These are phyloP conservation scores for Ganoderma leucocontextum DNA, from an alignment of 1,284 basidiomycete genomes.

Conservation along the genomic window DNA sequence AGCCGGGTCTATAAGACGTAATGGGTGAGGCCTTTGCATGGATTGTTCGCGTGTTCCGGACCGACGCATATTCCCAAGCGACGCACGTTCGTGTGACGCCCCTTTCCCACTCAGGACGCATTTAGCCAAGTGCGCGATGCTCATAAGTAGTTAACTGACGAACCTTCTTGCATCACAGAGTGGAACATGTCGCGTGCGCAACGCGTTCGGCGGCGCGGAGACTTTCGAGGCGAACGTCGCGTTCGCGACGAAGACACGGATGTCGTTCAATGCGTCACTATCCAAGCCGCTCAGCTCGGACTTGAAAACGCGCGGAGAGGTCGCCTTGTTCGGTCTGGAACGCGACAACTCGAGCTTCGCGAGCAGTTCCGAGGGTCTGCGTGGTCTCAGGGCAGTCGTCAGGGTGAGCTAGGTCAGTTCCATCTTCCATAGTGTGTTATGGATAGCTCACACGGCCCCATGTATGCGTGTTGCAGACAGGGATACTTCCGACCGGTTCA, in stretches of 20 bases:
- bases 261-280: constrained; percentile 79
- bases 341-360: constrained; percentile 77
- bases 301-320: constrained; percentile 67
- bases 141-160: not conserved
- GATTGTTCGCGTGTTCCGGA: not conserved
- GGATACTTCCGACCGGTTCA: constrained; percentile 54
- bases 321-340: constrained; percentile 70
- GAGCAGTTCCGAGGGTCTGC: constrained; percentile 72
- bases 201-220: constrained; percentile 94
- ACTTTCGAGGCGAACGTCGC: constrained; percentile 86
- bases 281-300: constrained; percentile 64
- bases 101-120: not conserved
- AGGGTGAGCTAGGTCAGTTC: constrained; percentile 63
- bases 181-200: constrained; percentile 82
- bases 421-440: constrained; percentile 30
- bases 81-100: not conserved
- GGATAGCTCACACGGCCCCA: constrained; percentile 36
- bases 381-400: constrained; percentile 71
- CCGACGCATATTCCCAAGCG: not conserved
- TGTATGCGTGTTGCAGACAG: constrained; percentile 49
- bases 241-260: constrained; percentile 88
- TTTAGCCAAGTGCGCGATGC: not conserved
- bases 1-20: not conserved
- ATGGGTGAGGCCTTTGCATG: not conserved
- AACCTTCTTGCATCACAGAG: constrained; percentile 53